Conservation (phyloP, 805 yeast genomes). For the Kuraishia cidri region DNA sequence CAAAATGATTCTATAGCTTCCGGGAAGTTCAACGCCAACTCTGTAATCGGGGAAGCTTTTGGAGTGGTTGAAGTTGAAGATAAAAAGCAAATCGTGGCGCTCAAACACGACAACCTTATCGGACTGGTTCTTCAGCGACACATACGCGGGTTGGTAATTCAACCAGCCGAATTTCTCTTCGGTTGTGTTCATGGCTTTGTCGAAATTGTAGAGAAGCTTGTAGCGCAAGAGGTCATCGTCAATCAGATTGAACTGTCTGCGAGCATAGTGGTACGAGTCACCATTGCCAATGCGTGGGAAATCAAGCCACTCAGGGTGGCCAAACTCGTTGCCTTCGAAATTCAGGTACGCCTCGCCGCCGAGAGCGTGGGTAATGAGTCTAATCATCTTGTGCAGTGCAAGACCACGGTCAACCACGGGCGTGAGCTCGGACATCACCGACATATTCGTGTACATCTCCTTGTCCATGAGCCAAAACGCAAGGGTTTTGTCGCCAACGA, state of each 20-base stretch:
- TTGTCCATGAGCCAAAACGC: slow-evolving; percentile 99
- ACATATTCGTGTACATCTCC: slow-evolving; percentile 96
- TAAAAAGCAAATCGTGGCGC: slow-evolving; percentile 74
- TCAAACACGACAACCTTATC: slow-evolving; percentile 90
- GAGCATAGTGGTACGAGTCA: slow-evolving; percentile 86
- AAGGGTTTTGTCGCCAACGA: slow-evolving; percentile 92
- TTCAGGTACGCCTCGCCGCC: slow-evolving; percentile 97
- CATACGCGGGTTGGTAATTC: slow-evolving; percentile 62
- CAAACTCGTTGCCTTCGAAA: slow-evolving; percentile 97
- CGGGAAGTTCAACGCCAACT: slow-evolving; percentile 79
- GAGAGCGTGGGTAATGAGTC: slow-evolving; percentile 78
- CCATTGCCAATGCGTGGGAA: slow-evolving; percentile 88
- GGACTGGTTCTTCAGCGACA: slow-evolving; percentile 78
- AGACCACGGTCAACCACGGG: slow-evolving; percentile 83
- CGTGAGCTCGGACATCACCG: slow-evolving; percentile 61
- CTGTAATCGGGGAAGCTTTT: slow-evolving; percentile 80
- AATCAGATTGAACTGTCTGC: slow-evolving; percentile 87
- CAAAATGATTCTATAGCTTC: slow-evolving; percentile 65
- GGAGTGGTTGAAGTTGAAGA: slow-evolving; percentile 87
- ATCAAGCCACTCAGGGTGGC: slow-evolving; percentile 98
- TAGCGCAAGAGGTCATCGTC: slow-evolving; percentile 78
- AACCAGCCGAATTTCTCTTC: slow-evolving; percentile 68
- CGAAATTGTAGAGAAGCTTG: slow-evolving; percentile 72
- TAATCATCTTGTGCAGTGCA: slow-evolving; percentile 83
- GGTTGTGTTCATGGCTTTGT: slow-evolving; percentile 70